These are phyloP conservation scores for Colletotrichum sp. DNA, from an alignment of 2,329 filamentous ascomycete genomes.

Conservation along the genomic window DNA sequence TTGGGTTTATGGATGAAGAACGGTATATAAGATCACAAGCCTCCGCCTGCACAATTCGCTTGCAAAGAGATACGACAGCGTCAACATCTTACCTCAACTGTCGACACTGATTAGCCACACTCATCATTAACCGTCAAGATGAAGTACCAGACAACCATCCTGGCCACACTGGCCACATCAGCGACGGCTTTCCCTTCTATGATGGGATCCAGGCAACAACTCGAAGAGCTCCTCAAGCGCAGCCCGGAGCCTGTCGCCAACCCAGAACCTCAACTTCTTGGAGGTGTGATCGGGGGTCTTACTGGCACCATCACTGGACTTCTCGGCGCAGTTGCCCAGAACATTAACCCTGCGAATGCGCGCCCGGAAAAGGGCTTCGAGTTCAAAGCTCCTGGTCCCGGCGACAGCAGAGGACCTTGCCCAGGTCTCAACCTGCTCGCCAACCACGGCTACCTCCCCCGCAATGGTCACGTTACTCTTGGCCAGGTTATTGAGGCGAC, in stretches of 20 bases:
- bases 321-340: conserved; percentile 7
- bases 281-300: not conserved
- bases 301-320: conserved; percentile 1
- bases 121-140: not conserved
- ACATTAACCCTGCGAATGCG: not conserved
- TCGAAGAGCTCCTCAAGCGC: not conserved
- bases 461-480: conserved; percentile 32
- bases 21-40: not conserved
- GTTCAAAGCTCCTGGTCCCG: not conserved
- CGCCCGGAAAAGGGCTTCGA: conserved; percentile 12
- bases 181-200: conserved; percentile 6
- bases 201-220: not conserved
- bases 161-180: not conserved
- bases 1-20: not conserved
- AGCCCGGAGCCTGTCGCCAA: not conserved
- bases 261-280: not conserved
- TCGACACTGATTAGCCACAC: not conserved
- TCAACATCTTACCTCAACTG: not conserved
- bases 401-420: conserved; percentile 31
- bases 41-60: too few species aligned
- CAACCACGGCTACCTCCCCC: conserved; percentile 47
- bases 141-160: not conserved
- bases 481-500: conserved; percentile 11
- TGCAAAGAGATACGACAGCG: not conserved
- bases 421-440: conserved; percentile 48